A percentile compares a stretch with the other conserved stretches of the same genome.
These are phyloP conservation scores for Psilocybe cubensis DNA, from an alignment of 768 basidiomycete genomes.

Conservation along the genomic window DNA sequence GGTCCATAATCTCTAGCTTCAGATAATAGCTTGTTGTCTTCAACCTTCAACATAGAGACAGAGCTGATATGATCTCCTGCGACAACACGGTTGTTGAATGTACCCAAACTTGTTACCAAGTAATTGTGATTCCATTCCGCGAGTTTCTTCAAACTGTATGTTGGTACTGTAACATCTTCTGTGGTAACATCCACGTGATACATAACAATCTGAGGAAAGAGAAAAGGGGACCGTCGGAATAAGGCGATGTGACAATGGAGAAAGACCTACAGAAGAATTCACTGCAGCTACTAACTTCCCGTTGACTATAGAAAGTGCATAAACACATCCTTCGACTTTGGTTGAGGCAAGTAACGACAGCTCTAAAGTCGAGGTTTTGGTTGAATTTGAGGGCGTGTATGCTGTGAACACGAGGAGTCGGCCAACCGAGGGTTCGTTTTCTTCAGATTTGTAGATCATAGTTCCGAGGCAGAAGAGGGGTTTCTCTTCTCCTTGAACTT, in stretches of 20 bases:
- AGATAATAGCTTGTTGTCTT: slow-evolving; percentile 45
- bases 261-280: slow-evolving; percentile 68
- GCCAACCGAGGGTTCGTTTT: slow-evolving; percentile 57
- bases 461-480: slow-evolving; percentile 57
- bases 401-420: slow-evolving; percentile 62
- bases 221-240: slow-evolving; percentile 3
- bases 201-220: slow-evolving; percentile 45
- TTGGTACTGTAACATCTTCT: slow-evolving; percentile 32
- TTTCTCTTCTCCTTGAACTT: slow-evolving; percentile 30
- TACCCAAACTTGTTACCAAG: slow-evolving; percentile 67
- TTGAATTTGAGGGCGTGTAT: slow-evolving; percentile 25
- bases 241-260: background rate
- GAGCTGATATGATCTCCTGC: slow-evolving; percentile 86
- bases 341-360: slow-evolving; percentile 45
- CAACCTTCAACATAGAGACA: slow-evolving; percentile 66
- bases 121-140: slow-evolving; percentile 85
- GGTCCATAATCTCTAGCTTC: slow-evolving; percentile 78
- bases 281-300: slow-evolving; percentile 68
- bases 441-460: slow-evolving; percentile 41
- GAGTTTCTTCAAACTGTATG: slow-evolving; percentile 43
- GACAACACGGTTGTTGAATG: slow-evolving; percentile 56
- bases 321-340: slow-evolving; percentile 69
- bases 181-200: slow-evolving; percentile 40
- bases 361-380: slow-evolving; percentile 30
- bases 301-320: slow-evolving; percentile 54